Conservation (phyloP, 2,329 filamentous ascomycete species). For the Diplodia mutila region DNA sequence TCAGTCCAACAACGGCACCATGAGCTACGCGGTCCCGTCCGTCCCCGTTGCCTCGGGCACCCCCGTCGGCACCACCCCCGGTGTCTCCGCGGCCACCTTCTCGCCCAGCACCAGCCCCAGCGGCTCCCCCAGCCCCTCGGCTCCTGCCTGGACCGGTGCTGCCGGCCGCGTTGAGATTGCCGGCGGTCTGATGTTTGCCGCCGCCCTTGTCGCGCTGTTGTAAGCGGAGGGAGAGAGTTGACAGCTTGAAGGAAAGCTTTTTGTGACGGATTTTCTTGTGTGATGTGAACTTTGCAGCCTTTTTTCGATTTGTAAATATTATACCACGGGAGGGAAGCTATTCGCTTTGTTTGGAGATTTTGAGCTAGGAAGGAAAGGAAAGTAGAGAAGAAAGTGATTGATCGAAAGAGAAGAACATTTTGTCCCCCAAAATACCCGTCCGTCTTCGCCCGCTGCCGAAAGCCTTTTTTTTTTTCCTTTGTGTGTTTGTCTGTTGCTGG, state of each 20-base stretch:
- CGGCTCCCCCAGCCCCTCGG: neutral
- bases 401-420: neutral
- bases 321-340: conserved; percentile 1
- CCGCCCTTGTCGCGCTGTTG: conserved; percentile 1
- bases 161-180: conserved; percentile 15
- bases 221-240: neutral
- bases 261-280: conserved; percentile 23
- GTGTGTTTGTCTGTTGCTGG: neutral
- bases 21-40: conserved; percentile 3
- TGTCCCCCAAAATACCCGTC: neutral
- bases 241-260: neutral
- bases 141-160: conserved; percentile 7
- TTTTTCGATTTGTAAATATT: conserved; percentile 14
- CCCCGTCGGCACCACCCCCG: neutral
- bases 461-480: neutral
- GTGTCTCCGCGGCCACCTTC: neutral
- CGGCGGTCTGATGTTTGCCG: conserved; percentile 13
- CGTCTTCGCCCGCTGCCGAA: neutral
- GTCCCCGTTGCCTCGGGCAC: neutral
- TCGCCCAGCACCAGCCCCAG: neutral
- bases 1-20: conserved; percentile 10
- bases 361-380: neutral
- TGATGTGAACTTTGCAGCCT: neutral
- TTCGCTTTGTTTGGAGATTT: neutral
- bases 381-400: neutral